Evolutionary conservation across 129 eudicot genomes (phyloP), one percentile per base, ranked within the genome.

Genomic region (Helianthus annuus): DNA sequence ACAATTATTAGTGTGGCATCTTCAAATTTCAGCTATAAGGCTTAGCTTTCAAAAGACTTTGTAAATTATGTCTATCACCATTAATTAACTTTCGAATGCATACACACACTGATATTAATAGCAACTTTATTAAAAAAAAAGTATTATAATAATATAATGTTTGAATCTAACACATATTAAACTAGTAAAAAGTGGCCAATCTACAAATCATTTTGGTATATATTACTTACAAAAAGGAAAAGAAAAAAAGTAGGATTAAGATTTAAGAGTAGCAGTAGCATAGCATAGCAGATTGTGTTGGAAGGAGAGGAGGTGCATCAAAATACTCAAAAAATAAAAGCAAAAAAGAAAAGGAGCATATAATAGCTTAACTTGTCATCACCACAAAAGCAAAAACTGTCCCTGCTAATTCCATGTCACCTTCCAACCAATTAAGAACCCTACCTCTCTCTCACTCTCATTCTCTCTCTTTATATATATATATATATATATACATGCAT

Each of bases 371-470:
- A 16, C 22, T 15, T 52, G 22, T 52, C 24, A 52, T 52, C 57
- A 52, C 57, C 16, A n/a, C 57, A 52, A 52, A 51, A 52, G 57
- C 24, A 52, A 52, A 52, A 52, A n/a, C 57, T 52, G 17, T 52
- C 9, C 44, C 44, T 39, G 44, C 44, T 39, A 39, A 39, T 39
- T 39, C 44, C 44, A 39, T 69, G 69, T 69, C 58, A 68, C 68
- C 87, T 85, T 39, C 44, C 44, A 85, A 27, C 32, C 32, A 27
- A 27, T 27, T 27, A 27, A 27, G 32, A 27, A 0, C 32, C 32
- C 32, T 27, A 2, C 32, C 32, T 27, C 32, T 27, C 32, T 27
- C 32, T 27, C 32, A 1, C 32, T 27, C 32, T 27, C 32, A 1
- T 2, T 27, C 32, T 27, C 32, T 27, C 32, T 27, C 32, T 27